These are phyloP conservation scores for Fusarium temperatum DNA, from an alignment of 2,329 filamentous ascomycete genomes.

Conservation along the genomic window DNA sequence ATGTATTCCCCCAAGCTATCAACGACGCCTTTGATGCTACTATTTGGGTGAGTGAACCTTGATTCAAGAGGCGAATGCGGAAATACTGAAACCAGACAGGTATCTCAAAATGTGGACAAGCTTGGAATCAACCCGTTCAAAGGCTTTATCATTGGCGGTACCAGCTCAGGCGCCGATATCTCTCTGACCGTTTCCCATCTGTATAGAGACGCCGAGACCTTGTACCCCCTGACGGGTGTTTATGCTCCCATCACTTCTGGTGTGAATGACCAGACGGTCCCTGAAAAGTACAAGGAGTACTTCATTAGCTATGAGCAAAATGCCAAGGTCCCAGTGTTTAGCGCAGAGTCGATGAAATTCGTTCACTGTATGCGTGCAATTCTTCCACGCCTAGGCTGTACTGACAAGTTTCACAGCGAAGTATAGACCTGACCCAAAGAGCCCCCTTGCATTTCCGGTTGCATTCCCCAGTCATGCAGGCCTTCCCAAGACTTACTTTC, in stretches of 20 bases:
- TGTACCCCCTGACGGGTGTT: slow-evolving; percentile 41
- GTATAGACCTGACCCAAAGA: slow-evolving; percentile 38
- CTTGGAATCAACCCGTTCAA: slow-evolving; percentile 40
- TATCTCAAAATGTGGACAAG: slow-evolving; percentile 25
- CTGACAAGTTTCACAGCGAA: slow-evolving; percentile 26
- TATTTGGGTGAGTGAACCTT: slow-evolving; percentile 33
- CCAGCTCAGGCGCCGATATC: slow-evolving; percentile 44
- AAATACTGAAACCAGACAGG: slow-evolving; percentile 14
- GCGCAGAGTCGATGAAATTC: slow-evolving; percentile 35
- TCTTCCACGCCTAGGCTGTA: background rate
- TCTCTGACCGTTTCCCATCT: slow-evolving; percentile 39
- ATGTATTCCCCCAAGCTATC: slow-evolving; percentile 42
- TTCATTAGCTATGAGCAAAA: slow-evolving; percentile 45
- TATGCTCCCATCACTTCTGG: slow-evolving; percentile 38
- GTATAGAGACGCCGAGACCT: slow-evolving; percentile 19
- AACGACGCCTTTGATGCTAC: slow-evolving; percentile 43
- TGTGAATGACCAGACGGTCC: slow-evolving; percentile 34
- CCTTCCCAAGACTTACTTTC: slow-evolving; percentile 47
- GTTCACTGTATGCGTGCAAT: slow-evolving; percentile 29
- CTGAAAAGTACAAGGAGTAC: slow-evolving; percentile 41
- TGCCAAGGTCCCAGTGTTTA: slow-evolving; percentile 36
- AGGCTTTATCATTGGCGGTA: slow-evolving; percentile 38
- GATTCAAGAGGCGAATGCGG: too few species aligned
- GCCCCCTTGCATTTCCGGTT: slow-evolving; percentile 42
- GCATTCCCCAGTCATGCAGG: slow-evolving; percentile 26